Evolutionary conservation across 2,329 filamentous ascomycete species (phyloP).

Genomic region (Claviceps purpurea): DNA sequence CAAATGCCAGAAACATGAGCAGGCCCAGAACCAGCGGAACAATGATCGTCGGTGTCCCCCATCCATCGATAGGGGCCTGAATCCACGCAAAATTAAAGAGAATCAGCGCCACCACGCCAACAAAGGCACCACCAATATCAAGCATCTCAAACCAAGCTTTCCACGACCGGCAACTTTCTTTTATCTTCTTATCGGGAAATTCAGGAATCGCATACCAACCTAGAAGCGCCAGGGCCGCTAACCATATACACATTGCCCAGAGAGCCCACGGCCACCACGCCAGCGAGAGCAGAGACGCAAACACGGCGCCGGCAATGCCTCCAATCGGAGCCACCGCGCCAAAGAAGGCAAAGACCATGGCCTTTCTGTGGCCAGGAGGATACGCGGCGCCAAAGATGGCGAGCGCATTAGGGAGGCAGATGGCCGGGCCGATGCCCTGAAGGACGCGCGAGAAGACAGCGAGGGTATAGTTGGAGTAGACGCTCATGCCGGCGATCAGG

Average conservation of each 20-base stretch:
- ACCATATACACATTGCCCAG: conserved; percentile 26
- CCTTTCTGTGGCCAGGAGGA: conserved; percentile 40
- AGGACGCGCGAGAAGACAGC: conserved; percentile 40
- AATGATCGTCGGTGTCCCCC: conserved; percentile 42
- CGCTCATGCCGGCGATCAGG: conserved; percentile 29
- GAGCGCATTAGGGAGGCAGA: conserved; percentile 50
- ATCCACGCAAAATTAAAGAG: conserved; percentile 58
- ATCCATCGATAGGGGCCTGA: conserved; percentile 46
- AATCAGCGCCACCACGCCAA: conserved; percentile 41
- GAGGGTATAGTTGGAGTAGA: conserved; percentile 26
- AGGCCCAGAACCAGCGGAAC: conserved; percentile 43
- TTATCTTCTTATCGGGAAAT: conserved; percentile 8
- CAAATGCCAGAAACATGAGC: conserved; percentile 40
- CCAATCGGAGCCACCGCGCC: conserved; percentile 33
- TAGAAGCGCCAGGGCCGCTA: conserved; percentile 19
- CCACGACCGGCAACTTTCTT: conserved; percentile 4
- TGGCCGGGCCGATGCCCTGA: conserved; percentile 48
- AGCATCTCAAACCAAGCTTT: conserved; percentile 17
- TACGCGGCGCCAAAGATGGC: conserved; percentile 48
- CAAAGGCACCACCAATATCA: conserved; percentile 25
- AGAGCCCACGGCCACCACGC: conserved; percentile 36
- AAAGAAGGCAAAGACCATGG: conserved; percentile 43
- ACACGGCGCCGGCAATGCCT: conserved; percentile 26
- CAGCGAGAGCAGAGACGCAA: conserved; percentile 26
- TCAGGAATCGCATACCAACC: conserved; percentile 23